Evolutionary conservation across 2,329 filamentous ascomycete genomes (phyloP).

Genomic region (Alternaria brassicicola): DNA sequence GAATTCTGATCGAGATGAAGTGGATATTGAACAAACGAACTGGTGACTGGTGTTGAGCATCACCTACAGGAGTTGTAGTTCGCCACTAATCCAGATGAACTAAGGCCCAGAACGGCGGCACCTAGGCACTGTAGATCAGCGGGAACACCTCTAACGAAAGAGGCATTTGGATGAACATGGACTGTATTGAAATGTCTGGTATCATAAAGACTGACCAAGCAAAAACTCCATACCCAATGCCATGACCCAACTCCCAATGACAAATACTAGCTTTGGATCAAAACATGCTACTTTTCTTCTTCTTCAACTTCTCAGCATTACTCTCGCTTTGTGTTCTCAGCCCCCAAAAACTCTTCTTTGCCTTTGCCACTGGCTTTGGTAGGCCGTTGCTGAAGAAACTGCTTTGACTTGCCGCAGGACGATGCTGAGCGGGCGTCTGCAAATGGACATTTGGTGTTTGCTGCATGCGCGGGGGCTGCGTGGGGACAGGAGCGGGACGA

Average conservation of each 20-base stretch:
- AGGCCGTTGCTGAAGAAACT: conserved; percentile 46
- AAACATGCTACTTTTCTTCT: conserved; percentile 55
- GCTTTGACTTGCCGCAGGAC: conserved; percentile 40
- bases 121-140: not conserved
- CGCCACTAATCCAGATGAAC: not conserved
- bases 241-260: conserved; percentile 4
- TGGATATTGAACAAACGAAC: not conserved
- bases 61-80: fast-evolving
- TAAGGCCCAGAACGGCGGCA: not conserved
- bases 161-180: not conserved
- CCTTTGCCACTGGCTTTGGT: conserved; percentile 35
- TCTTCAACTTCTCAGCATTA: conserved; percentile 44
- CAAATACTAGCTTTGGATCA: conserved; percentile 23
- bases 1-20: not conserved
- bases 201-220: conserved; percentile 2
- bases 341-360: conserved; percentile 50
- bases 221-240: conserved; percentile 3
- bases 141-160: not conserved
- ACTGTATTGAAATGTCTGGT: not conserved
- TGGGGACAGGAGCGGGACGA: conserved; percentile 22
- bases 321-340: conserved; percentile 41
- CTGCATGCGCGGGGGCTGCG: conserved; percentile 23
- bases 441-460: conserved; percentile 37
- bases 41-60: not conserved
- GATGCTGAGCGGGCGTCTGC: conserved; percentile 31